A percentile compares a stretch with the other conserved stretches of the same genome.
phyloP scores from a whole-genome alignment of 352 stramenopile genomes.

The Globisporangium carolinianum region DNA sequence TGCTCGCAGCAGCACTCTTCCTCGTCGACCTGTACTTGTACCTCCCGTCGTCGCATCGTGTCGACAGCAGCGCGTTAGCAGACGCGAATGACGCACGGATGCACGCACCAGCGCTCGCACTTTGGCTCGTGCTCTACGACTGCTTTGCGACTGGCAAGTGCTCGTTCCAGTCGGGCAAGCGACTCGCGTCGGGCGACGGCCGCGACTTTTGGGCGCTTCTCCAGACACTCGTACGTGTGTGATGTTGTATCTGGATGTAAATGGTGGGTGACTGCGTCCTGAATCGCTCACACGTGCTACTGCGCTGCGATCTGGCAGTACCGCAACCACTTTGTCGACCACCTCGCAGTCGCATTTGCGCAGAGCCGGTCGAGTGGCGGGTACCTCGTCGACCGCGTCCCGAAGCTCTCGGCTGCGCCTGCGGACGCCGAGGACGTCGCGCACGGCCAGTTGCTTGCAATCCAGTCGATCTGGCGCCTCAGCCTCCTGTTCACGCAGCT shows the following conservation, averaged over 20 bases:
- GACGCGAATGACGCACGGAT: not conserved
- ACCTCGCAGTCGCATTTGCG: slow-evolving; percentile 33
- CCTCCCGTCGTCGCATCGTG: slow-evolving; percentile 50
- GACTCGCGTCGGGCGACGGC: slow-evolving; percentile 15
- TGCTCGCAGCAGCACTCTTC: slow-evolving; percentile 51
- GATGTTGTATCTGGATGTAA: not conserved
- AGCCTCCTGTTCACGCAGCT: slow-evolving; percentile 11
- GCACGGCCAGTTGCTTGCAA: slow-evolving; percentile 16
- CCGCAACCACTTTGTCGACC: slow-evolving; percentile 23
- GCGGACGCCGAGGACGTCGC: slow-evolving; percentile 7
- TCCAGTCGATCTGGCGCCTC: slow-evolving; percentile 18
- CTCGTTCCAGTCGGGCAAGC: slow-evolving; percentile 15
- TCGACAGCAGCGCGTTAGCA: not conserved
- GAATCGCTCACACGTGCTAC: not conserved
- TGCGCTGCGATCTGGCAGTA: slow-evolving; percentile 4
- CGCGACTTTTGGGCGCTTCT: slow-evolving; percentile 51
- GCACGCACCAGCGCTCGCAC: slow-evolving; percentile 31
- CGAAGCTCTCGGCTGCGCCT: slow-evolving; percentile 7
- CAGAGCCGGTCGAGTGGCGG: slow-evolving; percentile 30
- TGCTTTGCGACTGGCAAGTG: slow-evolving; percentile 24
- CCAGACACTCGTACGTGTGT: slow-evolving; percentile 27
- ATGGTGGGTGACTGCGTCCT: not conserved
- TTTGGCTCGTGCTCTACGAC: slow-evolving; percentile 53
- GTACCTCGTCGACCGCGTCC: slow-evolving; percentile 25
- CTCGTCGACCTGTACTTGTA: slow-evolving; percentile 69